A percentile compares a stretch with the other conserved stretches of the same genome.
These are phyloP conservation scores for Globisporangium parvum DNA, from an alignment of 352 stramenopile genomes.

Conservation along the genomic window DNA sequence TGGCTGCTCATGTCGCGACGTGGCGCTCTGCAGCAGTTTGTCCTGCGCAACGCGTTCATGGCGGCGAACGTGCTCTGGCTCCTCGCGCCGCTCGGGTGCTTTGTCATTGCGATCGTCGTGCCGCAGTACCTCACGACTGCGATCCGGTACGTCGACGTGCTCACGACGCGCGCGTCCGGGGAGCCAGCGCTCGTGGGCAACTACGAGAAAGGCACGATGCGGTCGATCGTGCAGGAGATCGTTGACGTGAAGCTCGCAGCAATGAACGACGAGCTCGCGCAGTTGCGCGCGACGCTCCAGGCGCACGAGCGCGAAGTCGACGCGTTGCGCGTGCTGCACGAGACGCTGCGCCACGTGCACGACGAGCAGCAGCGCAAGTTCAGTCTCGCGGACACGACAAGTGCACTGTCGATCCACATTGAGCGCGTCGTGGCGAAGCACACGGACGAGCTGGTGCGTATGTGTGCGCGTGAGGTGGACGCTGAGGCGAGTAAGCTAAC, in stretches of 20 bases:
- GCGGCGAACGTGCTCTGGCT: conserved; percentile 72
- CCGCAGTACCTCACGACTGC: conserved; percentile 62
- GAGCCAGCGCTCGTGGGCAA: conserved; percentile 16
- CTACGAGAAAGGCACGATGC: conserved; percentile 54
- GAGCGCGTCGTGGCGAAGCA: conserved; percentile 59
- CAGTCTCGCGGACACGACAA: conserved; percentile 47
- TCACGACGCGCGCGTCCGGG: conserved; percentile 38
- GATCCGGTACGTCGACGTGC: conserved; percentile 62
- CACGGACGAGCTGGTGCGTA: conserved; percentile 53
- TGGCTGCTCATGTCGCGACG: background rate
- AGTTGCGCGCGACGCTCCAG: conserved; percentile 43
- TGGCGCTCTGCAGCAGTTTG: conserved; percentile 16
- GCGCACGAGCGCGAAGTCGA: conserved; percentile 57
- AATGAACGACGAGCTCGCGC: conserved; percentile 45
- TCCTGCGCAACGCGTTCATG: conserved; percentile 70
- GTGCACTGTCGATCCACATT: conserved; percentile 57
- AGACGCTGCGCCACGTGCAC: conserved; percentile 45
- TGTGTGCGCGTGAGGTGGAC: background rate
- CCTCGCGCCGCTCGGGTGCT: conserved; percentile 60
- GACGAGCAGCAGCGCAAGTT: conserved; percentile 56
- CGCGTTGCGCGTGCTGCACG: conserved; percentile 46
- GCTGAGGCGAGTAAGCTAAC: background rate
- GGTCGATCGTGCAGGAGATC: conserved; percentile 58
- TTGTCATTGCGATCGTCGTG: conserved; percentile 59
- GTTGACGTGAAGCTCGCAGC: conserved; percentile 57